Base-by-base conservation (phyloP, 192 early-diverging fungal species). In the Entomortierella beljakovae region DNA sequence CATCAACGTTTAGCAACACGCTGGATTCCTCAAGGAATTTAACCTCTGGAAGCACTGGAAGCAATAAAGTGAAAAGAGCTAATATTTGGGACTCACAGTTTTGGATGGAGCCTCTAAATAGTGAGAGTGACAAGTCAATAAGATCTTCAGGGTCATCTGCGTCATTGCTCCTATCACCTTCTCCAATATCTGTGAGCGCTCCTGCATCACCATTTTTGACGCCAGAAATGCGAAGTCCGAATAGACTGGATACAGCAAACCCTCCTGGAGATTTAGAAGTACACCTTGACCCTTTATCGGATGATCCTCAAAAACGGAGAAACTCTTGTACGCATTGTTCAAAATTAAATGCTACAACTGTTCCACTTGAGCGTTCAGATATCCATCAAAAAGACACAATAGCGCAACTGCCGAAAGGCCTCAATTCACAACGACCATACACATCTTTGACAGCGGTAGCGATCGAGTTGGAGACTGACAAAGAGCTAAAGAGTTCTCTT, bases 41-140 rank as follows among this genome's bases (percentile, higher is more conserved):
- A 33, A 77, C 73, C 0, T 16, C 26, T 16, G 59, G 60, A 22
- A 73, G 61, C 18, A 11, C 23, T 1, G 33, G 42, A 3, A 79
- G 65, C 25, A 40, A 52, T 23, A 40, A 60, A 0, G 10, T 43
- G 20, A 32, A 56, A 6, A 69, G 49, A 31, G 31, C 61, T 37
- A 64, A 64, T 9, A 79, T 79, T 15, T 79, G 74, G 74, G 74
- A 79, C 28, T 49, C 74, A 13, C 74, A 69, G 29, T 79, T 79
- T 40, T 79, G 74, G 74, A 28, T 52, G 2, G 37, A 28, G 7
- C 67, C 74, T 5, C 35, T 29, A 5, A 49, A 50, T 23, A 32
- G 9, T 35, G 56, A 37, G 0, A 5, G 26, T 28, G 32, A 31
- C 7, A 15, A 40, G 16, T 26, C 50, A 6, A 5, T 58, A 6